A percentile compares a stretch with the other conserved stretches of the same genome.
Evolutionary conservation across 768 basidiomycete genomes (phyloP).

Genomic region (Lentinula aciculospora): DNA sequence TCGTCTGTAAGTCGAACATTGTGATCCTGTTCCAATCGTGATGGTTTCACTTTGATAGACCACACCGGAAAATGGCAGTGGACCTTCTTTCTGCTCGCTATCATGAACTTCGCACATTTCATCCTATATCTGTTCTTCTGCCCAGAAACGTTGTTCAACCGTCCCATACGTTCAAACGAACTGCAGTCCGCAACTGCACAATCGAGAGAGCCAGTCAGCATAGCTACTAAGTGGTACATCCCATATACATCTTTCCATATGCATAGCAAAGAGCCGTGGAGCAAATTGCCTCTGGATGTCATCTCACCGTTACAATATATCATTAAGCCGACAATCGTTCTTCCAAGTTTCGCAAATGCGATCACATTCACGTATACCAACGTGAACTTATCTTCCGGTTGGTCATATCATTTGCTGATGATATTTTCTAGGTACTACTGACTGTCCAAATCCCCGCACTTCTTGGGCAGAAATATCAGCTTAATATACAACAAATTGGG

Average conservation of each 20-base stretch:
- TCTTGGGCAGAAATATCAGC: not conserved
- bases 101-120: not conserved
- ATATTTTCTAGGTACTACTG: not conserved
- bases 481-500: conserved; percentile 4
- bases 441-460: conserved; percentile 1
- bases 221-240: not conserved
- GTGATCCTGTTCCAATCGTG: not conserved
- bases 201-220: not conserved
- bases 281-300: not conserved
- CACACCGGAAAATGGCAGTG: conserved; percentile 1
- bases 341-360: not conserved
- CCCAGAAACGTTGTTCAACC: not conserved
- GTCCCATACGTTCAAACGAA: not conserved
- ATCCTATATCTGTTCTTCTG: not conserved
- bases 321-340: not conserved
- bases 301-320: not conserved
- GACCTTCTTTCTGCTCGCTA: not conserved
- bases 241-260: not conserved
- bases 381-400: not conserved
- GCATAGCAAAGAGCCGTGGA: not conserved
- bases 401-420: not conserved
- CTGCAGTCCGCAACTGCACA: not conserved
- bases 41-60: not conserved
- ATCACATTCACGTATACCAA: not conserved
- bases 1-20: not conserved